Evolutionary conservation across 495 filamentous ascomycete genomes (phyloP).

Genomic region (Lasiosphaeria hispida): DNA sequence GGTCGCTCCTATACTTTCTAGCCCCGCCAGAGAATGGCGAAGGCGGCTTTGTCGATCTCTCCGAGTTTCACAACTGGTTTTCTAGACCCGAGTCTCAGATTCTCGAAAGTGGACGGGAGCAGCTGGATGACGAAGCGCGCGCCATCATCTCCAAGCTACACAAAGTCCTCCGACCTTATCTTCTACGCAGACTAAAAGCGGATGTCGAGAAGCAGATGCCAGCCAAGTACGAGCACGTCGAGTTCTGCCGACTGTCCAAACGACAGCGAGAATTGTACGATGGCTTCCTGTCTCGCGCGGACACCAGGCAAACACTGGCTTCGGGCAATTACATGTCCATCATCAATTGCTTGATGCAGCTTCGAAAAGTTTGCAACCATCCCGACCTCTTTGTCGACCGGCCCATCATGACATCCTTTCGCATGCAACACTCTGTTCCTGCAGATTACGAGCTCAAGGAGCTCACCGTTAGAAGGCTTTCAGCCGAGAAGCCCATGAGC

Average conservation of each 20-base stretch:
- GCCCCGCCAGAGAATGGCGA: constrained; percentile 86
- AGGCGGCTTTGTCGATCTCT: constrained; percentile 82
- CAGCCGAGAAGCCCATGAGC: constrained; percentile 63
- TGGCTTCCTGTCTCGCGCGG: constrained; percentile 90
- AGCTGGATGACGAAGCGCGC: constrained; percentile 89
- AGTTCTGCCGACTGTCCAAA: constrained; percentile 91
- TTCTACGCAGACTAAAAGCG: constrained; percentile 88
- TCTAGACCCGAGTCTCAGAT: constrained; percentile 91
- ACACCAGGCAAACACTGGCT: constrained; percentile 83
- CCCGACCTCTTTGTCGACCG: constrained; percentile 97
- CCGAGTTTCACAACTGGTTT: constrained; percentile 93
- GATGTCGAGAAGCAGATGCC: constrained; percentile 99
- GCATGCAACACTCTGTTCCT: constrained; percentile 80
- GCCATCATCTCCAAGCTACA: constrained; percentile 88
- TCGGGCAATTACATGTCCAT: constrained; percentile 97
- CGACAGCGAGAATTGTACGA: constrained; percentile 95
- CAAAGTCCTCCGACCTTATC: constrained; percentile 86
- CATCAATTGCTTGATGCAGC: constrained; percentile 97
- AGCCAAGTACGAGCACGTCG: constrained; percentile 93
- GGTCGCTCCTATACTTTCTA: constrained; percentile 95
- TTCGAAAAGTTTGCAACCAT: constrained; percentile 98
- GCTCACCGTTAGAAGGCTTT: constrained; percentile 62
- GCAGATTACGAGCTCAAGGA: constrained; percentile 78
- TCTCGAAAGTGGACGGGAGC: constrained; percentile 86
- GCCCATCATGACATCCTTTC: constrained; percentile 95